phyloP scores from a whole-genome alignment of 2,329 filamentous ascomycete genomes.

The Phialocephala sp. region DNA sequence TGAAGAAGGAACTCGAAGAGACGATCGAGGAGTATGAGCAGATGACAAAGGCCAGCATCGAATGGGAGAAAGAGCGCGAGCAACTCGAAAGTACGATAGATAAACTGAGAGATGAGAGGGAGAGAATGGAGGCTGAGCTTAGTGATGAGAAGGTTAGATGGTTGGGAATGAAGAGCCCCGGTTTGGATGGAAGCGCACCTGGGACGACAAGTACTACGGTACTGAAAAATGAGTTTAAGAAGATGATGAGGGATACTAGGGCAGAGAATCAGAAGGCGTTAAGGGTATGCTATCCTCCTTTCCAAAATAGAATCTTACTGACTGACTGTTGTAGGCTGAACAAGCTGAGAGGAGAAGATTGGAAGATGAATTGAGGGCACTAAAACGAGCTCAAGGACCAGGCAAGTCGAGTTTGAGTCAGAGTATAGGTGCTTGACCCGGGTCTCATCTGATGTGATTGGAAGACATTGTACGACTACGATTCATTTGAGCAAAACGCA shows the following conservation, averaged over 20 bases:
- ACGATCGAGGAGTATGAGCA: constrained; percentile 73
- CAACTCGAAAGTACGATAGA: constrained; percentile 68
- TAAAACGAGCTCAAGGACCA: constrained; percentile 45
- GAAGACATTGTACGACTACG: constrained; percentile 20
- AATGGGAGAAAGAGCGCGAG: constrained; percentile 74
- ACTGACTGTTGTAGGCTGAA: constrained; percentile 59
- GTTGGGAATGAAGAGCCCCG: constrained; percentile 65
- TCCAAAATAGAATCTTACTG: constrained; percentile 16
- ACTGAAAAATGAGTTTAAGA: constrained; percentile 76
- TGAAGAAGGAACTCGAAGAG: constrained; percentile 70
- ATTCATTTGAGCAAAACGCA: constrained; percentile 8
- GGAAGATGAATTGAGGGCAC: constrained; percentile 64
- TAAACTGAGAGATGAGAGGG: constrained; percentile 65
- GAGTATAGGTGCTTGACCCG: constrained; percentile 22
- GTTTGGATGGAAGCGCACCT: constrained; percentile 40
- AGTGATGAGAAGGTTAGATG: constrained; percentile 71
- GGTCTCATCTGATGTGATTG: neutral
- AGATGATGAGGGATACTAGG: constrained; percentile 78
- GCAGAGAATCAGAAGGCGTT: constrained; percentile 68
- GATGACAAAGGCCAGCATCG: constrained; percentile 71
- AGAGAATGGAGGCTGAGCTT: constrained; percentile 66
- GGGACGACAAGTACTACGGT: constrained; percentile 66
- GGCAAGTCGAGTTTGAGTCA: constrained; percentile 45
- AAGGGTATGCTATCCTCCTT: constrained; percentile 57
- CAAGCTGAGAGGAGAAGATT: constrained; percentile 73